Evolutionary conservation across 1,284 basidiomycete species (phyloP).

Genomic region (Cryptococcus amylolentus): DNA sequence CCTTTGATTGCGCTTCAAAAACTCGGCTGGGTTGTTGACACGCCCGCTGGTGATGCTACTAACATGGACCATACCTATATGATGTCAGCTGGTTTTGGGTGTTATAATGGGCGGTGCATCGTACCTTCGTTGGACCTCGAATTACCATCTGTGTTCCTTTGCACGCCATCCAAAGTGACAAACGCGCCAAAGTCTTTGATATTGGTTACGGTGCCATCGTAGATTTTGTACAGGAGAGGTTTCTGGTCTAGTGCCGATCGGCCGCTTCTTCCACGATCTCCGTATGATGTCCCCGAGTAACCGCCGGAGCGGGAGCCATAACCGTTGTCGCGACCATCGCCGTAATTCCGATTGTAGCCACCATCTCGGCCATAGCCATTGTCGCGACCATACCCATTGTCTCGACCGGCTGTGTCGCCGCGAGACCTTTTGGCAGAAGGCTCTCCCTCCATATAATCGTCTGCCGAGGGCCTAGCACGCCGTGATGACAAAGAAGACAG

Average conservation of each 20-base stretch:
- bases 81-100: neutral
- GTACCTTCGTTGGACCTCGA: conserved; percentile 14
- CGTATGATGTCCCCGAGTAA: conserved; percentile 8
- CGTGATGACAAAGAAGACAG: conserved; percentile 53
- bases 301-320: neutral
- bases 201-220: conserved; percentile 77
- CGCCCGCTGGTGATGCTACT: conserved; percentile 80
- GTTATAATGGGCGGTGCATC: neutral
- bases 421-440: conserved; percentile 60
- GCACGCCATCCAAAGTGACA: conserved; percentile 79
- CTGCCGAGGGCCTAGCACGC: conserved; percentile 43
- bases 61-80: conserved; percentile 87
- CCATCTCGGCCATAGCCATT: conserved; percentile 29
- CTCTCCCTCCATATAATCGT: conserved; percentile 11
- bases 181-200: conserved; percentile 96
- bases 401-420: conserved; percentile 38
- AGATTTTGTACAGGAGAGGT: conserved; percentile 92
- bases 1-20: conserved; percentile 74
- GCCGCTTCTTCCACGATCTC: conserved; percentile 11
- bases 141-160: conserved; percentile 81
- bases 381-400: conserved; percentile 48
- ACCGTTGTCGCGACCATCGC: conserved; percentile 22
- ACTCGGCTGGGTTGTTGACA: conserved; percentile 80
- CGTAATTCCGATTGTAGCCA: conserved; percentile 43
- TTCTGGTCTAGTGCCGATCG: conserved; percentile 65